phyloP scores from a whole-genome alignment of 2,329 filamentous ascomycete species.

The Elsinoe perseae region DNA sequence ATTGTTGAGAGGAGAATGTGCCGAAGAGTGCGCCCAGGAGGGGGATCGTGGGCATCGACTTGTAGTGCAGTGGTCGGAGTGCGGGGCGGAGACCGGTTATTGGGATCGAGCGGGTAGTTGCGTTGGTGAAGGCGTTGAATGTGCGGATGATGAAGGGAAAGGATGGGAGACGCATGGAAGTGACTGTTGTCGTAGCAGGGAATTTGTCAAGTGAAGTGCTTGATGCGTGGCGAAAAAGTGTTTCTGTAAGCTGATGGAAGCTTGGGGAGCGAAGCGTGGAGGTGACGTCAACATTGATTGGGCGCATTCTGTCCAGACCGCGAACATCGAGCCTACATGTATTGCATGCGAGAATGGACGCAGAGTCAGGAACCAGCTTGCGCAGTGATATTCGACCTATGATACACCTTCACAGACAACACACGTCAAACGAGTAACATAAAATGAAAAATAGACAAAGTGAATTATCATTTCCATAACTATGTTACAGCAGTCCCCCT shows the following conservation, averaged over 20 bases:
- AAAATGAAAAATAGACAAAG: background rate
- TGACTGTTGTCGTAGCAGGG: background rate
- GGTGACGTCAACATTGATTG: background rate
- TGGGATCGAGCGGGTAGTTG: slow-evolving; percentile 31
- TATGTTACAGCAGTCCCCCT: background rate
- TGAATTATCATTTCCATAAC: background rate
- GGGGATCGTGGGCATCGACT: slow-evolving; percentile 69
- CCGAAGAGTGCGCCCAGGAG: slow-evolving; percentile 72
- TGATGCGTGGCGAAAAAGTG: background rate
- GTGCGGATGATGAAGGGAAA: slow-evolving; percentile 42
- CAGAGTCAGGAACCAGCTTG: too few species aligned
- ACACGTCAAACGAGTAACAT: too few species aligned
- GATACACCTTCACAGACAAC: too few species aligned
- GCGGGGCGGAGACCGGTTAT: slow-evolving; percentile 28
- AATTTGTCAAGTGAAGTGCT: background rate
- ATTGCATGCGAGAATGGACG: too few species aligned
- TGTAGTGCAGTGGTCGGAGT: slow-evolving; percentile 36
- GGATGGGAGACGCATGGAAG: slow-evolving; percentile 43
- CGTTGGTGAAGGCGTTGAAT: slow-evolving; percentile 42
- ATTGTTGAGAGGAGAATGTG: slow-evolving; percentile 38
- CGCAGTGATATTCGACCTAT: too few species aligned
- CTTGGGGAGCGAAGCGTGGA: slow-evolving; percentile 8
- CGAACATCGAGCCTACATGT: background rate
- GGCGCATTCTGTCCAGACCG: background rate
- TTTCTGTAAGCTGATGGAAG: slow-evolving; percentile 3